Evolutionary conservation across 2,329 filamentous ascomycete genomes (phyloP).

Genomic region (Botryotinia convoluta): DNA sequence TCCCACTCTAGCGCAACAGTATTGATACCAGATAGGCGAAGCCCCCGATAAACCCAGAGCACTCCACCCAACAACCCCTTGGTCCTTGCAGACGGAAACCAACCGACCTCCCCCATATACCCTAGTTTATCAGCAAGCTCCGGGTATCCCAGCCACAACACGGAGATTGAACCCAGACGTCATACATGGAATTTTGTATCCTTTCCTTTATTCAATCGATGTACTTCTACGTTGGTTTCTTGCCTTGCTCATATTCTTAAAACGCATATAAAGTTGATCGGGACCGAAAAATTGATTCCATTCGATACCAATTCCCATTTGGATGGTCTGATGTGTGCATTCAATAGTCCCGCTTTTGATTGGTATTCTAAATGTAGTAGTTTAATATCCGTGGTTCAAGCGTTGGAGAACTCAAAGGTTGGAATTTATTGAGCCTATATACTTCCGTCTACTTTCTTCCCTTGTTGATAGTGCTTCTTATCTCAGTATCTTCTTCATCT

Average conservation of each 20-base stretch:
- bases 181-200: not conserved
- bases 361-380: not conserved
- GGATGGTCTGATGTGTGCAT: not conserved
- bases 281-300: not conserved
- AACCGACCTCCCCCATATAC: not conserved
- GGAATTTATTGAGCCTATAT: not conserved
- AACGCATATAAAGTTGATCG: not conserved
- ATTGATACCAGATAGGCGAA: not conserved
- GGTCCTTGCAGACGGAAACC: not conserved
- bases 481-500: not conserved
- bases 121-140: not conserved
- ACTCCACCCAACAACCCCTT: not conserved
- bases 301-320: not conserved
- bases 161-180: constrained; percentile 5
- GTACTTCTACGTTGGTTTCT: not conserved
- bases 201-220: not conserved
- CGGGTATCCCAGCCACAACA: not conserved
- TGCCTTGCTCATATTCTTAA: not conserved
- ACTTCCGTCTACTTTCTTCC: not conserved
- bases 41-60: not conserved
- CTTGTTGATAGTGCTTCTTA: not conserved
- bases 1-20: not conserved
- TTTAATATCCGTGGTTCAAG: constrained; percentile 7
- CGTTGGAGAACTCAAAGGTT: not conserved
- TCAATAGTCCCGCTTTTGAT: not conserved